Conservation (phyloP, 73 alveolate species). For the Effrenium voratum region DNA sequence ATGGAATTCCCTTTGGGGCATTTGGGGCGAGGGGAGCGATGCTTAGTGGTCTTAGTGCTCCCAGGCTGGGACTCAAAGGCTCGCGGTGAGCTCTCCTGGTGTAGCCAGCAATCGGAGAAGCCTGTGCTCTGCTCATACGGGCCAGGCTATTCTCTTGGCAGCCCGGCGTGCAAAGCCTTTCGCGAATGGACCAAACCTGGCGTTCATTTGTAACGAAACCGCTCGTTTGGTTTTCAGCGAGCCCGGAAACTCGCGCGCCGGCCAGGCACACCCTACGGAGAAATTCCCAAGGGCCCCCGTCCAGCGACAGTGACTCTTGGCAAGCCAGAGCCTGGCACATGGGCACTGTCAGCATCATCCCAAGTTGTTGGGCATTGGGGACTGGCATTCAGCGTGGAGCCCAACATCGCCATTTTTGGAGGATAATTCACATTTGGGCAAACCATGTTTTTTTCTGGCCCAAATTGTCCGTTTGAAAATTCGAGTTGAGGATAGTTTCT, state of each 20-base stretch:
- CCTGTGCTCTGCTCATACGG: constrained; percentile 72
- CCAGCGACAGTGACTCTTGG: constrained; percentile 43
- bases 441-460: no score
- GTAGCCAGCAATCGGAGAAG: constrained; percentile 62
- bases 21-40: no score
- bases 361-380: no score
- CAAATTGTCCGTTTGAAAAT: neutral
- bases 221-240: neutral
- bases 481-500: neutral
- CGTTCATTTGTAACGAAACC: no score
- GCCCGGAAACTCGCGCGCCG: neutral
- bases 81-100: constrained; percentile 36
- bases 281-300: constrained; percentile 14
- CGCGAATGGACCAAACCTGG: no score
- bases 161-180: neutral
- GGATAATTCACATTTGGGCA: no score
- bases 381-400: no score
- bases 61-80: constrained; percentile 70
- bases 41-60: no score
- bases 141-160: constrained; percentile 50
- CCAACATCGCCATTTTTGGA: no score
- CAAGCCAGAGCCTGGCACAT: neutral
- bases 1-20: no score
- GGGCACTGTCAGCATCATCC: no score
- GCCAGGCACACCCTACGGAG: constrained; percentile 58